Conservation (phyloP, 345 rosid genomes). For the Rhizophora mangle region DNA sequence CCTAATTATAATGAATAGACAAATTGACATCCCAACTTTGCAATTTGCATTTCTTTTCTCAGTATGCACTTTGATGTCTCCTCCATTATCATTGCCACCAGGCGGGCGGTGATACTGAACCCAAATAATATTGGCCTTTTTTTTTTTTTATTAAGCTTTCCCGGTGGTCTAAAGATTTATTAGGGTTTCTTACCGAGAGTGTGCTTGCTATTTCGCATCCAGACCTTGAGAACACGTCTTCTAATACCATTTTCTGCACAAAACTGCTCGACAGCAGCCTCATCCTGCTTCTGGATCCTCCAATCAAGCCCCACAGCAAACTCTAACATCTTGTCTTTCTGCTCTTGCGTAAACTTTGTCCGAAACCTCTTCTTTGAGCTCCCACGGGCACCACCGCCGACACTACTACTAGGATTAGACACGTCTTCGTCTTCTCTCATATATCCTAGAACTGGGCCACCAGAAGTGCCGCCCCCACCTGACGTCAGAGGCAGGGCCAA, state of each 20-base stretch:
- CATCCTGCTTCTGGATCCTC: constrained; percentile 93
- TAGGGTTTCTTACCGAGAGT: constrained; percentile 97
- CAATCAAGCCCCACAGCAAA: constrained; percentile 84
- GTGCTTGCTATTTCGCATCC: constrained; percentile 99
- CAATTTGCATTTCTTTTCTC: neutral
- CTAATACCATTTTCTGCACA: constrained; percentile 68
- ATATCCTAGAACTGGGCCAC: constrained; percentile 28
- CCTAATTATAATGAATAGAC: neutral
- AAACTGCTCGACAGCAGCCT: constrained; percentile 72
- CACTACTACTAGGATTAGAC: constrained; percentile 87
- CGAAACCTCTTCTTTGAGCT: constrained; percentile 56
- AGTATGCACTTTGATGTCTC: neutral
- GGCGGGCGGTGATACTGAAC: neutral
- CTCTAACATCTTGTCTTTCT: constrained; percentile 76
- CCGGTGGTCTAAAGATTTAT: constrained; percentile 2
- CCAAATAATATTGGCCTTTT: neutral
- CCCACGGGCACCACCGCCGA: constrained; percentile 36
- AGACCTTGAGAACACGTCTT: constrained; percentile 89
- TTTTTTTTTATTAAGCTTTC: neutral
- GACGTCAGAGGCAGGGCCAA: constrained; percentile 52
- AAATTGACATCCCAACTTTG: constrained; percentile 14
- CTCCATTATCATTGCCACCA: neutral
- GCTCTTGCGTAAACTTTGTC: constrained; percentile 79
- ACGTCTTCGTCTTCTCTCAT: constrained; percentile 69
- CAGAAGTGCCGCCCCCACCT: constrained; percentile 20